Evolutionary conservation across 2,329 filamentous ascomycete species (phyloP), one percentile per base, ranked within the genome.

Genomic region (Juglanconis juglandina): DNA sequence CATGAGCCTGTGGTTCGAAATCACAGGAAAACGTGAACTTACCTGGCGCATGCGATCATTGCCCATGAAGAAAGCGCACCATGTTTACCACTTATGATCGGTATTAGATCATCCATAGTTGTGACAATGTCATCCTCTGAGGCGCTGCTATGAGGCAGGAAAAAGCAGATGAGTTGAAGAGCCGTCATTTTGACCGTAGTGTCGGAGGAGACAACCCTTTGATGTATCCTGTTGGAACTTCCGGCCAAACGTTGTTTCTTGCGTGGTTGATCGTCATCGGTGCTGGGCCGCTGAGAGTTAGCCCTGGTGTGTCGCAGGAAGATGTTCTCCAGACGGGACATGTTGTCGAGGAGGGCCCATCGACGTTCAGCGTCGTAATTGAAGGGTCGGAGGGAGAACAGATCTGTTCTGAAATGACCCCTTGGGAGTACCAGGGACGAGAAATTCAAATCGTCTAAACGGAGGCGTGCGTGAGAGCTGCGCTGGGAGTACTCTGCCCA

Each of bases 11-110:
- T 32, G 6, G 8, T 10, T 33, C 46, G 11, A 17, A 13, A 11
- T 7, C 9, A 48, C n/a, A 7, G 24, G n/a, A 41, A 7, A 44
- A 24, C n/a, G 13, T 3, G 44, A 32, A 73, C 81, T 70, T 77
- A 93, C 91, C 90, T 91, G 64, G 91, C 81, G 69, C 92, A 85
- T n/a, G 87, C 88, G 56, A 97, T 73, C 78, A 96, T 86, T 17
- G 92, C 88, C 95, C 95, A 99, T 0, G 87, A 91, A 7, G 87
- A 84, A 46, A 88, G 77, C 8, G 75, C 73, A 13, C 77, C 75
- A 65, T 89, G 87, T 67, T 96, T 93, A 68, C 95, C 89, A 9
- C 84, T 80, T 48, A 89, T 84, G 56, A 82, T 79, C 10, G 76
- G 72, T 14, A 80, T 75, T 14, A 96, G 75, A 48, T 83, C 81